phyloP scores from a whole-genome alignment of 1,284 basidiomycete genomes.

The Termitomyces sp. region DNA sequence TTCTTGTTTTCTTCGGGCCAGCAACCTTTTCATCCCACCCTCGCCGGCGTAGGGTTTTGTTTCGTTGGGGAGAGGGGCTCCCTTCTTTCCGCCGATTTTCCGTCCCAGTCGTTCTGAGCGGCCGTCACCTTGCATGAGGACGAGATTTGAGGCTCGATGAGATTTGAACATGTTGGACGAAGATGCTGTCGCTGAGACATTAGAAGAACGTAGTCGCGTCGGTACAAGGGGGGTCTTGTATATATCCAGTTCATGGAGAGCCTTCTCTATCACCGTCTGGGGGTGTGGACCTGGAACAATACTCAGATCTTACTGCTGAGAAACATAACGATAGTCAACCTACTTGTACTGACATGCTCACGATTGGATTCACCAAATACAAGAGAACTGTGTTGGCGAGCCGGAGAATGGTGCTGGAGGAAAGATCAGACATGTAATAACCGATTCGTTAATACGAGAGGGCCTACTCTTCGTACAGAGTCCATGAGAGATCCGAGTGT shows the following conservation, averaged over 20 bases:
- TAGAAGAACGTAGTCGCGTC: constrained; percentile 51
- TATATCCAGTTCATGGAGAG: constrained; percentile 63
- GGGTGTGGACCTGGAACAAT: constrained; percentile 29
- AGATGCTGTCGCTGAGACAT: constrained; percentile 22
- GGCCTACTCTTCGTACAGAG: constrained; percentile 48
- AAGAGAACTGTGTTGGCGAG: constrained; percentile 47
- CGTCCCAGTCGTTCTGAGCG: constrained; percentile 31
- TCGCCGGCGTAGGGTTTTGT: constrained; percentile 70
- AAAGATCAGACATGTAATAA: constrained; percentile 5
- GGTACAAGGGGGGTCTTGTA: constrained; percentile 74
- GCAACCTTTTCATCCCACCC: constrained; percentile 69
- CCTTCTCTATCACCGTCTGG: constrained; percentile 53
- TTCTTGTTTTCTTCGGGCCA: constrained; percentile 46
- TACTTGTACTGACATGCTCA: constrained; percentile 33
- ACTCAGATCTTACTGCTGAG: constrained; percentile 2
- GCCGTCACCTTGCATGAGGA: constrained; percentile 55
- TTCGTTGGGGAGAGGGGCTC: constrained; percentile 36
- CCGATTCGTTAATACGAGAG: constrained; percentile 1
- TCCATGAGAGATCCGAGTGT: constrained; percentile 64
- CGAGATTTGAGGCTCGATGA: constrained; percentile 47
- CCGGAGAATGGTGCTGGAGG: constrained; percentile 40
- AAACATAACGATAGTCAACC: constrained; percentile 13
- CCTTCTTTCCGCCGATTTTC: constrained; percentile 24
- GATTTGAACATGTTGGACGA: constrained; percentile 60
- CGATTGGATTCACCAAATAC: constrained; percentile 36